Percentiles rank a stretch among this genome's conserved stretches.
Conservation (phyloP, 2,329 filamentous ascomycete species). For the Colletotrichum graminicola region DNA sequence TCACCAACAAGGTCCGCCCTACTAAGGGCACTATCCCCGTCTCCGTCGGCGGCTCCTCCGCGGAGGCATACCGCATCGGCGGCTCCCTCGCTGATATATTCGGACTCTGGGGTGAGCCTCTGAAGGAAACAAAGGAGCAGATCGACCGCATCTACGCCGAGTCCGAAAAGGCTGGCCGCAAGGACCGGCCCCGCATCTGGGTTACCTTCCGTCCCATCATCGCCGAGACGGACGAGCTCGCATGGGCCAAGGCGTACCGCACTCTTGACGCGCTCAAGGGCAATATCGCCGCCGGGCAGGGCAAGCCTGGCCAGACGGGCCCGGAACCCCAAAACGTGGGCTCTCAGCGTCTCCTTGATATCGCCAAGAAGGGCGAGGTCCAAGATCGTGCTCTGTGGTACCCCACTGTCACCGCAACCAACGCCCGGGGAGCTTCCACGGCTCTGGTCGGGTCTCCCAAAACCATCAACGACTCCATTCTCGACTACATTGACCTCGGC, state of each 20-base stretch:
- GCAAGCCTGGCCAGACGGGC: conserved; percentile 45
- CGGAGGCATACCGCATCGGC: conserved; percentile 70
- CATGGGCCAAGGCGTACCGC: conserved; percentile 70
- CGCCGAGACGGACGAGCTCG: conserved; percentile 72
- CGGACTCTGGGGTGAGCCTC: conserved; percentile 72
- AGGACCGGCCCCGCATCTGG: conserved; percentile 70
- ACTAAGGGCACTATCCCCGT: conserved; percentile 67
- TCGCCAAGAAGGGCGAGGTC: conserved; percentile 66
- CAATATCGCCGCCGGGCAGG: conserved; percentile 54
- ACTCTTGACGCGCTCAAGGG: conserved; percentile 64
- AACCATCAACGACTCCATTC: conserved; percentile 65
- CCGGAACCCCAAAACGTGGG: conserved; percentile 68
- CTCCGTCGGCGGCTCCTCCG: conserved; percentile 70
- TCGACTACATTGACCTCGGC: conserved; percentile 69
- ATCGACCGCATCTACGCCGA: conserved; percentile 71
- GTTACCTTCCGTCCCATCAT: conserved; percentile 73
- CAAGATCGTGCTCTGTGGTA: conserved; percentile 74
- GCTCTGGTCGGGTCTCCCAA: conserved; percentile 67
- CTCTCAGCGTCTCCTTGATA: conserved; percentile 69
- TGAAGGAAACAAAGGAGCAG: conserved; percentile 73
- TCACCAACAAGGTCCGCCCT: conserved; percentile 66
- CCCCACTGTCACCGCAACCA: conserved; percentile 71
- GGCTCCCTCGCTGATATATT: conserved; percentile 72
- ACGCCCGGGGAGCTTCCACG: conserved; percentile 70
- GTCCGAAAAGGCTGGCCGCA: conserved; percentile 67